phyloP scores from a whole-genome alignment of 73 alveolate genomes.

The Symbiodinium pilosum region DNA sequence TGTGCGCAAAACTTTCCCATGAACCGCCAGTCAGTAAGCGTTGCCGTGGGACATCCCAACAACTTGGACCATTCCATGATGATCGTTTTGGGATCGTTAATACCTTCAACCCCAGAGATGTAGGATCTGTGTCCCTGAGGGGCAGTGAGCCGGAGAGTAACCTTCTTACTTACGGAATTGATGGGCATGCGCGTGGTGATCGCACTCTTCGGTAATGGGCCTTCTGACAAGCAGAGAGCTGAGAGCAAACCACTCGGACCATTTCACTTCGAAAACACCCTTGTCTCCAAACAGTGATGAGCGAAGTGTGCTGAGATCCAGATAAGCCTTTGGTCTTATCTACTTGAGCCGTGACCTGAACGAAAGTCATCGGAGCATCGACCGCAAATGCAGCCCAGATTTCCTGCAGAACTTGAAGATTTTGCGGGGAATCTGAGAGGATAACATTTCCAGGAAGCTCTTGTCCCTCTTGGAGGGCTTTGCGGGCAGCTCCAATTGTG shows the following conservation, averaged over 20 bases:
- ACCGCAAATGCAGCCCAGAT: neutral
- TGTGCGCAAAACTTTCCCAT: neutral
- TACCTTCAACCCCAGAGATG: neutral
- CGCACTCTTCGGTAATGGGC: neutral
- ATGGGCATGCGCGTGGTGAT: neutral
- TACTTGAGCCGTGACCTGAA: neutral
- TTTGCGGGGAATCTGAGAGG: neutral
- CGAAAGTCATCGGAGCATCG: neutral
- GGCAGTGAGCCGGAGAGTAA: neutral
- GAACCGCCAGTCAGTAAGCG: neutral
- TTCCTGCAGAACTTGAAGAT: neutral
- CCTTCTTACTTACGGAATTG: neutral
- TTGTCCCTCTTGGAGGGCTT: neutral
- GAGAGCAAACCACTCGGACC: neutral
- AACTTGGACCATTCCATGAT: constrained; percentile 20
- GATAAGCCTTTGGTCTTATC: neutral
- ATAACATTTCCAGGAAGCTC: neutral
- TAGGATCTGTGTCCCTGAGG: neutral
- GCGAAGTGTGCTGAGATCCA: neutral
- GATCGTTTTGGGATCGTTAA: neutral
- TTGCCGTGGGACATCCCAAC: neutral
- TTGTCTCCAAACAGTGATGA: neutral
- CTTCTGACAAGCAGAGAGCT: neutral
- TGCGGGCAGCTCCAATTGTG: neutral
- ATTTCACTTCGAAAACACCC: neutral